Evolutionary conservation across 164 flowering plant genomes (phyloP), one percentile per base, ranked within the genome.

Genomic region (Dillenia turbinata): DNA sequence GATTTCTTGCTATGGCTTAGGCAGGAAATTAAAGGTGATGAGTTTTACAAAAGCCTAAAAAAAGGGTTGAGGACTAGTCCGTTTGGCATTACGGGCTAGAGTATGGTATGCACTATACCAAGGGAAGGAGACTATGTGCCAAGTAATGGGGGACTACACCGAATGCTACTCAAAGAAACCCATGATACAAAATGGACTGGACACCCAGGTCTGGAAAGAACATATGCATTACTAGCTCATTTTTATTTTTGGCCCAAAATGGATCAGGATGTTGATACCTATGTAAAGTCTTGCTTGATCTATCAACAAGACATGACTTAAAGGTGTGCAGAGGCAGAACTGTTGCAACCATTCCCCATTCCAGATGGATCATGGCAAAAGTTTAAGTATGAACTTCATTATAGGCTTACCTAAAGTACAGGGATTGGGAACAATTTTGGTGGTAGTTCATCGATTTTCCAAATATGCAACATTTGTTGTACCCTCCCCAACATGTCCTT

Each of bases 151-250:
- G 46, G 47, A 0, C 10, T 73, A 14, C n/a, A 63, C 47, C 1
- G 19, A 1, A 57, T 67, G 16, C 14, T 73, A 0, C 1, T 73
- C 44, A 50, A 50, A 11, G 72, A 70, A 33, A 26, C 46, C 2
- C 74, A 72, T 59, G 69, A 70, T 16, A 0, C 64, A 5, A 10
- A 40, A n/a, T 68, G 65, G 73, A 65, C 65, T 43, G 68, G 76
- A 0, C 73, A 74, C 16, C 71, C 47, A 12, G 66, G 73, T 8
- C 9, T 22, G 6, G 64, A 64, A 13, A 10, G 72, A 12, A 70
- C 66, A 2, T n/a, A 51, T 46, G 68, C 68, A 0, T 40, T 77
- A 13, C 14, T 62, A 0, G 9, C 40, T 1, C 8, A 49, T 2
- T 14, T 19, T 0, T 73, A 64, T 19, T 61, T 0, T n/a, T 74